These are phyloP conservation scores for Silene latifolia DNA, from an alignment of 148 eudicot genomes.

Conservation along the genomic window DNA sequence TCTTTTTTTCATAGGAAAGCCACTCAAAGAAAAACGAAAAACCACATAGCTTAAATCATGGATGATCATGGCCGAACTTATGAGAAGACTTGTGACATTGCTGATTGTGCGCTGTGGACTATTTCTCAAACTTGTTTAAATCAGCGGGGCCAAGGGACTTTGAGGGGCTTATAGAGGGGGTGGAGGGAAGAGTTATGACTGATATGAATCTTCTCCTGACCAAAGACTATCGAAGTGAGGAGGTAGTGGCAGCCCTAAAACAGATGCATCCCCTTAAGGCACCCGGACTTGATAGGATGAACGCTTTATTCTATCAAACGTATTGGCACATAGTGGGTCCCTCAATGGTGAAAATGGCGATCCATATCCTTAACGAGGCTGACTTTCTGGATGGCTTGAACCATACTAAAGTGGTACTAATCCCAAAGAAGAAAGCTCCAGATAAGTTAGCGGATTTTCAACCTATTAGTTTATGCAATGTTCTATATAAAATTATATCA, in stretches of 20 bases:
- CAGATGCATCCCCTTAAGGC: neutral
- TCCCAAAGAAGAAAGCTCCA: no score
- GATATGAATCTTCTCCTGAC: neutral
- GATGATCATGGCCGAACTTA: no score
- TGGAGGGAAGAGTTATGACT: neutral
- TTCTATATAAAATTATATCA: no score
- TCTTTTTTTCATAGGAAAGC: neutral
- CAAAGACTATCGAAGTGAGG: neutral
- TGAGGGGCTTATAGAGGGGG: neutral
- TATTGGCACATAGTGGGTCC: neutral
- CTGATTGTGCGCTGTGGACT: neutral
- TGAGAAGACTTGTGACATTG: neutral
- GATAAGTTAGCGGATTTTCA: no score
- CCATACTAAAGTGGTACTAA: no score
- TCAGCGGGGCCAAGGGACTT: neutral
- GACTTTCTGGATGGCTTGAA: neutral
- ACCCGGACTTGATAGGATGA: no score
- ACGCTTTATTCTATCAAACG: no score
- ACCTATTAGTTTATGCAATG: no score
- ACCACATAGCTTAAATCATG: no score
- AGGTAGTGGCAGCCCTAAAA: no score
- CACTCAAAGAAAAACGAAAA: neutral
- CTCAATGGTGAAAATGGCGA: neutral
- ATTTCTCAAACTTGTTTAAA: neutral
- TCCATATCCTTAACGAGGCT: neutral